phyloP scores from a whole-genome alignment of 768 basidiomycete species.

The Scleroderma bovista region DNA sequence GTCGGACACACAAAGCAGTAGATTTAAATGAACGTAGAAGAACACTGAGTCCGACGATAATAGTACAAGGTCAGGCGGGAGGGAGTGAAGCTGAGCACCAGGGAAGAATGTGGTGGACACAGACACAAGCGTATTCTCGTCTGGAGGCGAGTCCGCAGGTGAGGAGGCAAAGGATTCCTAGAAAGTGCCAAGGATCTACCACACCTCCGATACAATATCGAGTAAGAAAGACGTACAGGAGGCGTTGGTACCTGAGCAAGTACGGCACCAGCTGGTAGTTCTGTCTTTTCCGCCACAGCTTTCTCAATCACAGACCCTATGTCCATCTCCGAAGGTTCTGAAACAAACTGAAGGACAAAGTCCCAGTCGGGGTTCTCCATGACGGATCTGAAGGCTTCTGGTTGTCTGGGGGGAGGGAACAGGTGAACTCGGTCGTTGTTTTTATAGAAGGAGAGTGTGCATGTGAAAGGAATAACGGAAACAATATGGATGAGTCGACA shows the following conservation, averaged over 20 bases:
- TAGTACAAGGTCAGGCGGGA: conserved; percentile 59
- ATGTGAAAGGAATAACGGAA: background rate
- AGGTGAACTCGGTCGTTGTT: background rate
- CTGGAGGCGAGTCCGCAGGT: conserved; percentile 22
- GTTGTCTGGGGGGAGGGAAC: background rate
- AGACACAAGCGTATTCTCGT: conserved; percentile 55
- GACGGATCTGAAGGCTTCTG: conserved; percentile 11
- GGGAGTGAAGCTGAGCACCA: conserved; percentile 49
- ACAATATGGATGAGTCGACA: background rate
- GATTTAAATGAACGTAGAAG: conserved; percentile 70
- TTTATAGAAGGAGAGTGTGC: background rate
- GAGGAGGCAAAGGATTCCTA: conserved; percentile 32
- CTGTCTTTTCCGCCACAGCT: conserved; percentile 22
- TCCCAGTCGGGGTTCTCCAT: conserved; percentile 54
- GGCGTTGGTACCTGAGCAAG: conserved; percentile 55
- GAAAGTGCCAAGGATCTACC: background rate
- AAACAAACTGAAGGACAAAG: conserved; percentile 56
- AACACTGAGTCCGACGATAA: conserved; percentile 74
- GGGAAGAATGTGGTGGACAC: conserved; percentile 83
- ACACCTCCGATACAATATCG: conserved; percentile 5
- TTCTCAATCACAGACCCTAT: conserved; percentile 31
- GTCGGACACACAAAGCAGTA: conserved; percentile 53
- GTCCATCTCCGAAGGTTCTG: conserved; percentile 38
- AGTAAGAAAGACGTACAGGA: conserved; percentile 39
- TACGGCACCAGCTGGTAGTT: conserved; percentile 8